Base-by-base conservation (phyloP, 202 grass and related monocot genomes). In the Setaria viridis region DNA sequence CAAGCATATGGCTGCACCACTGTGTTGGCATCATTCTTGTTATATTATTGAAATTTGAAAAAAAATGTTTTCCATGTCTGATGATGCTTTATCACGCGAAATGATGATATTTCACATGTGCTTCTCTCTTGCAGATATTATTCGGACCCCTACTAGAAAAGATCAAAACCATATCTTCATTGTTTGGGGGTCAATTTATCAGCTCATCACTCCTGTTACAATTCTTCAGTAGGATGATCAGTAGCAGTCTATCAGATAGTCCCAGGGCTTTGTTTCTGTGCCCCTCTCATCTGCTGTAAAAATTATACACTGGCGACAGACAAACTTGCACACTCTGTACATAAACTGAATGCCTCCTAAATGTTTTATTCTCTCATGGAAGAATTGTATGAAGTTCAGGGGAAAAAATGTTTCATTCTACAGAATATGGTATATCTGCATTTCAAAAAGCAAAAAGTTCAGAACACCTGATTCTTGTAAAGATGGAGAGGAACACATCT, bases 81-180 rank as follows among this genome's bases (percentile, higher is more conserved):
- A 62, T 47, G 42, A 85, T 20, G 29, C 14, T 72, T 79, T 30
- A 45, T 45, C 16, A 78, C n/a, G n/a, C 55, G 14, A 60, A 42
- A 43, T 69, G 32, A 59, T 33, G 60, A 43, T 9, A 46, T 41
- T 41, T 50, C 20, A 1, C 30, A 37, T 56, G 2, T 46, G 10
- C 37, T 43, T 64, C 63, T 68, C 41, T 76, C 51, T 76, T 87
- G 85, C 80, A 91, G 85, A 91, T 80, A 70, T 87, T 58, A 43
- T 56, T 70, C 53, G 80, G 87, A 39, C 25, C 21, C 58, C 32
- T 70, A 56, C 42, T 15, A 11, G 42, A 79, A 76, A 79, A 83
- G 42, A 54, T 70, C 1, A 15, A 74, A 90, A 79, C 62, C 60
- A 47, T 70, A 19, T 53, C 16, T 90, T 84, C 80, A 64, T 70